Evolutionary conservation across 768 basidiomycete genomes (phyloP), one percentile per base, ranked within the genome.

Genomic region (Hygrophorus pudorinus): DNA sequence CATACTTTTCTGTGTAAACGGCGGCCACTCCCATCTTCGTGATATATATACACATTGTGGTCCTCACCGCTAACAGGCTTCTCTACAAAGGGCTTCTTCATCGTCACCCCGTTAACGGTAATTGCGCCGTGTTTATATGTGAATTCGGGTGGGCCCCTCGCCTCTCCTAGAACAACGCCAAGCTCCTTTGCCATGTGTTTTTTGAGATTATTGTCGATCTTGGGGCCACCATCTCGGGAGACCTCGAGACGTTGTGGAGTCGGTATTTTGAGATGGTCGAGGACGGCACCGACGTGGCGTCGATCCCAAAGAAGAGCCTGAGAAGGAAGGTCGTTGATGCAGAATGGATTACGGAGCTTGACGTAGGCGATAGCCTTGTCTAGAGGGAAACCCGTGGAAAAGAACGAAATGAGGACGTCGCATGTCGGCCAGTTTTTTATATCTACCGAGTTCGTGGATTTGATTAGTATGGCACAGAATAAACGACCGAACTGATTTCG

Each of bases 31-130:
- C 96, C 96, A 4, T 80, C 91, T 41, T 81, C 76, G 59, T 93
- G 94, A 65, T 98, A 98, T 46, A 99, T 97, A 63, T 96, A 94
- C 10, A 99, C 90, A 60, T 98, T 97, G 63, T 98, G 96, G 58
- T 99, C 91, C 61, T 99, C 96, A 5, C 96, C 96, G 53, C 91
- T 93, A 51, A 99, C 93, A 5, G 96, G 96, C 64, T 99, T 98
- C 65, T 98, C 96, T 12, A 98, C 96, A 55, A 97, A 99, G 0
- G 96, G 96, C 60, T 99, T 99, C 62, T 90, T 83, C 64, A 99
- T 68, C 29, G 84, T 75, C 47, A 82, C 70, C 0, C 90, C 92
- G 53, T 96, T 89, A n/a, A 98, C 81, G 54, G 89, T 77, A 58
- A 98, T 90, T 10, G 93, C 90, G 53, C 96, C 93, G 42, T 85